Conservation (phyloP, 352 stramenopile genomes). For the Phytophthora ohioensis region DNA sequence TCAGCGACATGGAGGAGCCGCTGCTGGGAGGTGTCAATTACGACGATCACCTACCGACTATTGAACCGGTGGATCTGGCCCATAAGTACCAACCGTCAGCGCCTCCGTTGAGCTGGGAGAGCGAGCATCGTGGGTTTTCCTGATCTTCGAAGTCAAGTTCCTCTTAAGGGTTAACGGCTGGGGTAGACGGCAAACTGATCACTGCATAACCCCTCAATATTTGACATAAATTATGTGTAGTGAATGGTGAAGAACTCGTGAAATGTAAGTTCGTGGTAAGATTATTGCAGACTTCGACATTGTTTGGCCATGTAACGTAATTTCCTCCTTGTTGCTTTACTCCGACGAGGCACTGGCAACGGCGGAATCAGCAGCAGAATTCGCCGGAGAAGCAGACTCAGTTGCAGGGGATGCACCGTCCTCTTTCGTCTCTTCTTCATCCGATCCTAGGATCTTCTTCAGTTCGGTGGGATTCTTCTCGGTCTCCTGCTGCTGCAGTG, state of each 20-base stretch:
- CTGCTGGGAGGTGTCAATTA: slow-evolving; percentile 58
- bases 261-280: slow-evolving; percentile 17
- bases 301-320: not conserved
- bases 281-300: slow-evolving; percentile 7
- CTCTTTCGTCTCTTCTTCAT: slow-evolving; percentile 73
- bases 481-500: slow-evolving; percentile 44
- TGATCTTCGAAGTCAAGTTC: slow-evolving; percentile 6
- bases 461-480: slow-evolving; percentile 56
- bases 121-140: slow-evolving; percentile 15
- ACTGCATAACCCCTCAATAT: slow-evolving; percentile 2
- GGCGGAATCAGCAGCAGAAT: slow-evolving; percentile 6
- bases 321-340: slow-evolving; percentile 5
- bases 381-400: slow-evolving; percentile 10
- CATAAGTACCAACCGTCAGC: slow-evolving; percentile 75
- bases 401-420: slow-evolving; percentile 28
- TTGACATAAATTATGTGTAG: slow-evolving; percentile 48
- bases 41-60: slow-evolving; percentile 47
- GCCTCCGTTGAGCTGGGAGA: slow-evolving; percentile 57
- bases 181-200: slow-evolving; percentile 1
- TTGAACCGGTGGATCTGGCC: slow-evolving; percentile 51
- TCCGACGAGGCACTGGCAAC: slow-evolving; percentile 8
- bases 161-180: not conserved
- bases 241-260: slow-evolving; percentile 4
- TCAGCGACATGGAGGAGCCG: slow-evolving; percentile 76
- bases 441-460: slow-evolving; percentile 60